phyloP scores from a whole-genome alignment of 768 basidiomycete species.

The Lactarius indigo region DNA sequence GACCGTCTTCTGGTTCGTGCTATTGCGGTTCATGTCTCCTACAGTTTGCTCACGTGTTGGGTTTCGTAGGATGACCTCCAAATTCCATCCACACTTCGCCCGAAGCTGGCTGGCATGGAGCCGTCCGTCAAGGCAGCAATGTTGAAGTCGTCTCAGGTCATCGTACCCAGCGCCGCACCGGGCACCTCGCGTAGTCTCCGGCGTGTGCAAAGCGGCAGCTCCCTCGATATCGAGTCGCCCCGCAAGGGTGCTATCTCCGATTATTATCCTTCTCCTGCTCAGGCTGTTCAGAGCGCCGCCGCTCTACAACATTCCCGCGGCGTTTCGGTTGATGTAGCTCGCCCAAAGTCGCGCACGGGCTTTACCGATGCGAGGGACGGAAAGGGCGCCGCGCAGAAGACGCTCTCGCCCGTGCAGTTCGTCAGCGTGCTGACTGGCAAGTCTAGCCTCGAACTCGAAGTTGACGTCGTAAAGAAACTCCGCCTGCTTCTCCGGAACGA shows the following conservation, averaged over 20 bases:
- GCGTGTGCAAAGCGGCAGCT: slow-evolving; percentile 70
- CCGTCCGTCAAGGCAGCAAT: slow-evolving; percentile 85
- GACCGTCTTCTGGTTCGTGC: slow-evolving; percentile 71
- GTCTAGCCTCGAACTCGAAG: slow-evolving; percentile 74
- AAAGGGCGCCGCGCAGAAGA: slow-evolving; percentile 46
- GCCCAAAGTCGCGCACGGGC: slow-evolving; percentile 50
- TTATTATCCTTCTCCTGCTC: slow-evolving; percentile 7
- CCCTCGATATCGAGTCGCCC: slow-evolving; percentile 52
- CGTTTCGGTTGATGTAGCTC: slow-evolving; percentile 52
- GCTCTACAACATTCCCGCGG: slow-evolving; percentile 55
- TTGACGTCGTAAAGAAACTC: slow-evolving; percentile 84
- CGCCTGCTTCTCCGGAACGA: slow-evolving; percentile 87
- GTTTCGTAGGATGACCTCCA: slow-evolving; percentile 78
- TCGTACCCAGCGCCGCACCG: slow-evolving; percentile 35
- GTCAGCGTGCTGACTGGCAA: slow-evolving; percentile 63
- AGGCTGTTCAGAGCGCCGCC: too few species aligned
- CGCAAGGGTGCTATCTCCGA: slow-evolving; percentile 26
- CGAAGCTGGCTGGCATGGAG: slow-evolving; percentile 79
- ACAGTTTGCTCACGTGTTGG: neutral
- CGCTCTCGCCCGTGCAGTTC: slow-evolving; percentile 60
- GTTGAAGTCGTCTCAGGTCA: slow-evolving; percentile 75
- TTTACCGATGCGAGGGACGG: slow-evolving; percentile 45
- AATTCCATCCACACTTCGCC: slow-evolving; percentile 73
- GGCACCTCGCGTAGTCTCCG: slow-evolving; percentile 57
- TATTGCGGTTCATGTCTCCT: neutral